Conservation (phyloP, 1,139 yeast genomes). For the Spencermartinsiella ligniputridi region DNA sequence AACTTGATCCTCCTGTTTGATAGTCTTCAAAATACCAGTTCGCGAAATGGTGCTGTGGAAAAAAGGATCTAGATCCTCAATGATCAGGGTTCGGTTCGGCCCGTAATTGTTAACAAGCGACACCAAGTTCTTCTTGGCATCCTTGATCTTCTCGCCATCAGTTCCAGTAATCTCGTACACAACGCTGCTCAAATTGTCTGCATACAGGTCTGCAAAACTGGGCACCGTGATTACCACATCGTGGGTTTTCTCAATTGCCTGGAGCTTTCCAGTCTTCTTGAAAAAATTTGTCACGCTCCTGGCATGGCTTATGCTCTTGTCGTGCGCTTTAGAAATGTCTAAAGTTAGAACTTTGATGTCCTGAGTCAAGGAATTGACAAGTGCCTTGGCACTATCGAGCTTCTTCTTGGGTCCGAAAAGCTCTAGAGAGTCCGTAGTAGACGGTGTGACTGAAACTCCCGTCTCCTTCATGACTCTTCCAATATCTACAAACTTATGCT, state of each 20-base stretch:
- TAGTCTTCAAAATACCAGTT: slow-evolving; percentile 37
- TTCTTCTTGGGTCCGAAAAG: slow-evolving; percentile 63
- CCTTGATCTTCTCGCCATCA: slow-evolving; percentile 42
- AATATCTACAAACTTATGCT: slow-evolving; percentile 46
- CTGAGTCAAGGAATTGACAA: slow-evolving; percentile 47
- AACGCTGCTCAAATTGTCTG: slow-evolving; percentile 32
- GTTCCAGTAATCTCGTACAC: slow-evolving; percentile 43
- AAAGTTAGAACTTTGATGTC: slow-evolving; percentile 59
- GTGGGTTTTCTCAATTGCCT: slow-evolving; percentile 37
- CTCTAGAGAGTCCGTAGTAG: slow-evolving; percentile 42
- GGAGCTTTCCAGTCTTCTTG: slow-evolving; percentile 43
- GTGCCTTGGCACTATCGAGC: slow-evolving; percentile 55
- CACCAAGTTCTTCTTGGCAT: slow-evolving; percentile 66
- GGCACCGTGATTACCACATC: slow-evolving; percentile 59
- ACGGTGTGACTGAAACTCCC: slow-evolving; percentile 59
- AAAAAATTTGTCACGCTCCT: slow-evolving; percentile 67
- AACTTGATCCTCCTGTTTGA: slow-evolving; percentile 49
- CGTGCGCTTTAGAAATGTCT: slow-evolving; percentile 85
- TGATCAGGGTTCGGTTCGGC: slow-evolving; percentile 57
- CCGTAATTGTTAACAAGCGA: slow-evolving; percentile 65
- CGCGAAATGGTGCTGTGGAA: slow-evolving; percentile 48
- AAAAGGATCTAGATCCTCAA: slow-evolving; percentile 68
- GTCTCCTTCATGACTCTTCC: slow-evolving; percentile 46
- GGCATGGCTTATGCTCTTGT: slow-evolving; percentile 72
- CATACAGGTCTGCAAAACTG: slow-evolving; percentile 35